Conservation (phyloP, 2,329 filamentous ascomycete genomes). For the Pseudogymnoascus sp. region DNA sequence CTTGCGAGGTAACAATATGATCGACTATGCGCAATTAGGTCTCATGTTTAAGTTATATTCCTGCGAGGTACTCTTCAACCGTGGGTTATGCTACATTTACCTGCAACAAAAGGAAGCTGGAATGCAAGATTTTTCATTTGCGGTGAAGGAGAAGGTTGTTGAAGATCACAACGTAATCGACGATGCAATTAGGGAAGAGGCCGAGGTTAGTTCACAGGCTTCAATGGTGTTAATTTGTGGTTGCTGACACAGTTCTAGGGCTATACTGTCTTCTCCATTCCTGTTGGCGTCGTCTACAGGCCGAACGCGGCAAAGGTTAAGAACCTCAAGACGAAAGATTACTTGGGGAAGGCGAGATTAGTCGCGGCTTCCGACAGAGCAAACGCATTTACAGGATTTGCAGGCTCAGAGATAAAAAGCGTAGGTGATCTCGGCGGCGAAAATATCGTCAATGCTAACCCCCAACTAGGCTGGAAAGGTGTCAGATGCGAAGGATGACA, state of each 20-base stretch:
- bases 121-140: conserved; percentile 83
- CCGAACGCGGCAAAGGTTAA: conserved; percentile 97
- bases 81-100: conserved; percentile 95
- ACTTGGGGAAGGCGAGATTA: conserved; percentile 89
- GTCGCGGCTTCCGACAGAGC: conserved; percentile 78
- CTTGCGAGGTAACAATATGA: conserved; percentile 89
- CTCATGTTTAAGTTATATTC: conserved; percentile 95
- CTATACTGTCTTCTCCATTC: conserved; percentile 97
- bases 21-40: conserved; percentile 94
- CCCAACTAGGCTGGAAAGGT: conserved; percentile 39
- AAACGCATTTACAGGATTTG: conserved; percentile 77
- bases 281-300: conserved; percentile 88
- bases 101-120: conserved; percentile 85
- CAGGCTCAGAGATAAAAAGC: conserved; percentile 72
- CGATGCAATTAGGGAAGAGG: conserved; percentile 87
- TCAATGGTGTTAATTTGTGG: background rate
- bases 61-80: conserved; percentile 95
- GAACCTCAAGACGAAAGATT: conserved; percentile 96
- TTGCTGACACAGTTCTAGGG: conserved; percentile 48
- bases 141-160: conserved; percentile 91
- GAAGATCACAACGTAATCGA: conserved; percentile 97
- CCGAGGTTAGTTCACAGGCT: conserved; percentile 56
- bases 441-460: background rate
- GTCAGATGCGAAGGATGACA: conserved; percentile 63
- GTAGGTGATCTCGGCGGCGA: conserved; percentile 35